Evolutionary conservation across 2,329 filamentous ascomycete species (phyloP).

Genomic region (Sarocladium oryzae): DNA sequence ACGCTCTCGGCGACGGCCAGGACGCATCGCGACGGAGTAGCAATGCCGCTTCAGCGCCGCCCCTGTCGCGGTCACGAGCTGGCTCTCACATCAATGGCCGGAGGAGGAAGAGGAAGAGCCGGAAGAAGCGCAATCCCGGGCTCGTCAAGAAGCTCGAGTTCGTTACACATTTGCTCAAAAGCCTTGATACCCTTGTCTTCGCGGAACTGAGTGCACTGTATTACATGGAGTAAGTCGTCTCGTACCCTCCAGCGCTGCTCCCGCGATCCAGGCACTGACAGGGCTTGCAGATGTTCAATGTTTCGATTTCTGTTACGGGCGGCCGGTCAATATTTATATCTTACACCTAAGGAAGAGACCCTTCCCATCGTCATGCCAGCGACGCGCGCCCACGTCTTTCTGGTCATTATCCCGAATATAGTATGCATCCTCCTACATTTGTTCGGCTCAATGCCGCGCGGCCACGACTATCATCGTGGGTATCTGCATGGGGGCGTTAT

Average conservation of each 20-base stretch:
- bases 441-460: constrained; percentile 45
- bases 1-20: background rate
- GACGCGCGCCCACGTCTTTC: constrained; percentile 48
- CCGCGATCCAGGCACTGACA: background rate
- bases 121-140: constrained; percentile 32
- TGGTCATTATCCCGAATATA: constrained; percentile 51
- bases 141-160: constrained; percentile 54
- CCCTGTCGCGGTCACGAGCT: constrained; percentile 18
- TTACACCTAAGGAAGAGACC: constrained; percentile 55
- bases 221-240: constrained; percentile 59
- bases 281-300: constrained; percentile 50
- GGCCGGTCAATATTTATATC: constrained; percentile 54
- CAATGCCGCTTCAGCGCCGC: constrained; percentile 11
- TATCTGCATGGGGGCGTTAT: constrained; percentile 63
- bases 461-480: constrained; percentile 55
- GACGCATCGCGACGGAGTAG: constrained; percentile 8
- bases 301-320: constrained; percentile 55
- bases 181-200: constrained; percentile 57
- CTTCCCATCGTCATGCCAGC: constrained; percentile 51
- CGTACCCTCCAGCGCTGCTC: background rate
- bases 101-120: constrained; percentile 29
- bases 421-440: constrained; percentile 56
- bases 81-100: constrained; percentile 20
- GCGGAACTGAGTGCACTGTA: constrained; percentile 60
- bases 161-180: constrained; percentile 52